Evolutionary conservation across 108 stramenopile species (phyloP), one percentile per base, ranked within the genome.

Genomic region (Schizochytrium sp.): DNA sequence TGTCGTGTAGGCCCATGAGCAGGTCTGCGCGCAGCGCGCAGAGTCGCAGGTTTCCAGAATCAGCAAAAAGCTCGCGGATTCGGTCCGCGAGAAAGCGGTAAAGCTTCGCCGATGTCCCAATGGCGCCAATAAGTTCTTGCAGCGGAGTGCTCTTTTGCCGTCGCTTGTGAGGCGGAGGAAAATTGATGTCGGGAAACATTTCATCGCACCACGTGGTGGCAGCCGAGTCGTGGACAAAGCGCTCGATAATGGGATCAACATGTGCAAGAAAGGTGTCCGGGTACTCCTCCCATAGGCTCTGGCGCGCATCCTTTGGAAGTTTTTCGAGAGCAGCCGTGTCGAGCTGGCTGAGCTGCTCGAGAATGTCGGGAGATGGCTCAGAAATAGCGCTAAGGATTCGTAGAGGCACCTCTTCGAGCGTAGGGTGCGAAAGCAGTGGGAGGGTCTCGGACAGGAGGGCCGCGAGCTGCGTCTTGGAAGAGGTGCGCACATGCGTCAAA

Each of bases 301-400:
- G 76, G 28, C 76, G 76, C 6, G 51, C 51, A 6, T 83, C 43
- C 48, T 53, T 21, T 2, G 76, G 76, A 25, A 83, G 76, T 23
- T 83, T 83, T 25, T 83, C 76, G 10, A 83, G 51, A 14, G 51
- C 76, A 8, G 45, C 48, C 16, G 45, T 6, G 51, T 83, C 76
- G 23, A 83, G n/a, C 51, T 83, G 76, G 51, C 76, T 83, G 19
- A 83, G 76, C 51, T 53, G 76, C 51, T 83, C 76, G n/a, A 83
- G 28, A 3, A 83, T 45, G 2, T 21, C 76, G 10, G 45, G n/a
- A 12, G 6, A 6, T 1, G 76, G 76, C 19, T 83, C 51, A 3
- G 76, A 16, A 12, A 53, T 23, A 12, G 76, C 76, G n/a, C 48
- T 45, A 12, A 83, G 51, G 28, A 83, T 83, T 34, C 16, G 44